Conservation (phyloP, 805 yeast species). For the Candida odintsovae region DNA sequence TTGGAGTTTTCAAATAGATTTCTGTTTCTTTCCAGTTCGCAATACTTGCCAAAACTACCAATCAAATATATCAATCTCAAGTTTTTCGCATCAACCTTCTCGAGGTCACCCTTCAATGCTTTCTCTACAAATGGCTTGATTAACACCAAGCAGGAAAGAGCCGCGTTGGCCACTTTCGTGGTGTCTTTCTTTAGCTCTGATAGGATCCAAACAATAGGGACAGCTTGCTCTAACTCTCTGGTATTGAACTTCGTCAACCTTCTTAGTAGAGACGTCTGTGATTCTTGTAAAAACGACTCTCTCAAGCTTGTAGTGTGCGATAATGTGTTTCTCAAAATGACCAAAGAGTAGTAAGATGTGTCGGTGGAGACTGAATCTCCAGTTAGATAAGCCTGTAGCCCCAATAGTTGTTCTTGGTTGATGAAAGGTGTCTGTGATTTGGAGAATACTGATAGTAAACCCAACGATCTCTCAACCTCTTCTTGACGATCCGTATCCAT, state of each 20-base stretch:
- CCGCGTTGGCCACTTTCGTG: constrained; percentile 50
- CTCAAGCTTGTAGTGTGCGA: constrained; percentile 40
- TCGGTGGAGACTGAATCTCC: constrained; percentile 38
- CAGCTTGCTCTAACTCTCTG: constrained; percentile 63
- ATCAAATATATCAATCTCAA: constrained; percentile 54
- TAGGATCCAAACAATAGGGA: constrained; percentile 61
- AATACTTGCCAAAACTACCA: constrained; percentile 67
- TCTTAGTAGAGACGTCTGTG: constrained; percentile 47
- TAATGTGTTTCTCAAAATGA: constrained; percentile 47
- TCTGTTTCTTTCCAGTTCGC: constrained; percentile 48
- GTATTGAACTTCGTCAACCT: constrained; percentile 55
- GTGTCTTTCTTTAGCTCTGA: constrained; percentile 42
- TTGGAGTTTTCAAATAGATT: constrained; percentile 32
- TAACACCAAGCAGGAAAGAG: constrained; percentile 52
- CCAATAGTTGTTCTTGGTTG: constrained; percentile 58
- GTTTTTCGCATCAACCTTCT: constrained; percentile 38
- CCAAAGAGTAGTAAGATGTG: constrained; percentile 44
- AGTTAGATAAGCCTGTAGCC: constrained; percentile 59
- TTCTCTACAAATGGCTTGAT: constrained; percentile 40
- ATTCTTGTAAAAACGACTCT: constrained; percentile 41
- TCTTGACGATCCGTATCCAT: constrained; percentile 22
- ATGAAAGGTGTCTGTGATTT: constrained; percentile 48
- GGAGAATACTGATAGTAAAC: constrained; percentile 51
- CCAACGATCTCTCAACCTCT: constrained; percentile 33
- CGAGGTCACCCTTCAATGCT: constrained; percentile 22